Base-by-base conservation (phyloP, 106 monocot species). In the Allium cepa region DNA sequence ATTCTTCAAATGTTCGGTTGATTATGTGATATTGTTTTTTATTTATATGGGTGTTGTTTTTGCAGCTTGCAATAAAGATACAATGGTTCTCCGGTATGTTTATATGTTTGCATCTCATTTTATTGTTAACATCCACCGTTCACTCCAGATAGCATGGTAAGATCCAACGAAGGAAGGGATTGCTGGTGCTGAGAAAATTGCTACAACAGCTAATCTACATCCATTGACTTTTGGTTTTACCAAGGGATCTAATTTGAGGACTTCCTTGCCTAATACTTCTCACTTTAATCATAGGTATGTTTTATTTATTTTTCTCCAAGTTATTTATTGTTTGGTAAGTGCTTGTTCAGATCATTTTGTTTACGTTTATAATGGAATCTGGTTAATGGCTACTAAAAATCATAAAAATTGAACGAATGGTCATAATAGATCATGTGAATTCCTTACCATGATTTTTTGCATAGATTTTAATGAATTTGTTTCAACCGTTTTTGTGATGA, bases 111-210 rank as follows among this genome's bases (percentile, higher is more conserved):
- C n/a, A n/a, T n/a, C n/a, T 22, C 22, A 22, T 22, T 22, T 22
- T 22, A 22, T 22, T 22, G 13, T 64, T 71, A 17, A 77, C 77
- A 18, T 65, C 78, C 0, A 63, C 74, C 5, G 51, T 15, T 17
- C 46, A 47, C n/a, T 48, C 62, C 9, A 28, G 70, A 57, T 63
- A 59, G 58, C 18, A 55, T 49, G 13, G 71, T 11, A 87, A 79
- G 81, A 80, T 85, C 75, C 91, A 67, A 14, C 79, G 87, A 51
- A 63, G 71, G 46, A 75, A 50, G 73, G 73, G 26, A 17, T 58
- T 69, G 85, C 60, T 46, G 46, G 62, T 13, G 62, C 75, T n/a
- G 73, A 62, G 73, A 69, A 66, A 58, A 47, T 60, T 51, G 71
- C 71, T 10, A 27, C 72, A 26, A 72, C 60, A 18, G 67, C 62